Evolutionary conservation across 257 asterid genomes (phyloP).

Genomic region (Fraxinus cuspidata): DNA sequence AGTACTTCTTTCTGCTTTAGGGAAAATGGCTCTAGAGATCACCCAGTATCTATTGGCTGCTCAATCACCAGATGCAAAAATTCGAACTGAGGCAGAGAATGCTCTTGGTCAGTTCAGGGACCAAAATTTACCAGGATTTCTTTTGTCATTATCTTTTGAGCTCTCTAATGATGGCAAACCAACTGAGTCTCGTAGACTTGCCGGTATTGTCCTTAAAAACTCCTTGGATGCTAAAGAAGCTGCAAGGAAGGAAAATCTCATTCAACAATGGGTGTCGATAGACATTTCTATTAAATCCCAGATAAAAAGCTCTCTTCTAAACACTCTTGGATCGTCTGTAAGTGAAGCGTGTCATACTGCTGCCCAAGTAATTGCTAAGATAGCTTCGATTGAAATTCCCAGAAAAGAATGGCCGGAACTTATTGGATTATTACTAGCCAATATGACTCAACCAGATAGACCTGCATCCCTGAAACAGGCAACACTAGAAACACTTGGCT

Average conservation of each 20-base stretch:
- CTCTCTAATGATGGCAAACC: slow-evolving; percentile 77
- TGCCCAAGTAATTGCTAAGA: slow-evolving; percentile 83
- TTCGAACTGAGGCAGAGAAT: slow-evolving; percentile 73
- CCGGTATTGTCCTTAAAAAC: slow-evolving; percentile 83
- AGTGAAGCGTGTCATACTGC: slow-evolving; percentile 79
- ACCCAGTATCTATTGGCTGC: slow-evolving; percentile 82
- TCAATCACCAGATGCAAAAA: slow-evolving; percentile 81
- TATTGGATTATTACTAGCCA: slow-evolving; percentile 57
- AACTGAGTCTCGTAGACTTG: slow-evolving; percentile 71
- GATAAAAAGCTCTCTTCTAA: slow-evolving; percentile 59
- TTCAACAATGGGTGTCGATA: slow-evolving; percentile 66
- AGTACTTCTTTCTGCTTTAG: slow-evolving; percentile 21
- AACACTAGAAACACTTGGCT: slow-evolving; percentile 83
- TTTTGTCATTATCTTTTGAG: slow-evolving; percentile 69
- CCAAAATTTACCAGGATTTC: slow-evolving; percentile 71
- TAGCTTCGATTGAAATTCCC: slow-evolving; percentile 78
- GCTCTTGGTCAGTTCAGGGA: slow-evolving; percentile 62
- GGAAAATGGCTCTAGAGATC: slow-evolving; percentile 75
- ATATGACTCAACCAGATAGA: slow-evolving; percentile 67
- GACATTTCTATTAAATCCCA: slow-evolving; percentile 62
- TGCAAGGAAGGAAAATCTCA: slow-evolving; percentile 54
- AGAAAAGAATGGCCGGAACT: slow-evolving; percentile 89
- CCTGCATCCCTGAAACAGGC: slow-evolving; percentile 71
- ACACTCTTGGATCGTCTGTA: slow-evolving; percentile 66
- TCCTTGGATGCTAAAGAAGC: slow-evolving; percentile 83